Base-by-base conservation (phyloP, 2,329 filamentous ascomycete species). In the Sporothrix humicola region DNA sequence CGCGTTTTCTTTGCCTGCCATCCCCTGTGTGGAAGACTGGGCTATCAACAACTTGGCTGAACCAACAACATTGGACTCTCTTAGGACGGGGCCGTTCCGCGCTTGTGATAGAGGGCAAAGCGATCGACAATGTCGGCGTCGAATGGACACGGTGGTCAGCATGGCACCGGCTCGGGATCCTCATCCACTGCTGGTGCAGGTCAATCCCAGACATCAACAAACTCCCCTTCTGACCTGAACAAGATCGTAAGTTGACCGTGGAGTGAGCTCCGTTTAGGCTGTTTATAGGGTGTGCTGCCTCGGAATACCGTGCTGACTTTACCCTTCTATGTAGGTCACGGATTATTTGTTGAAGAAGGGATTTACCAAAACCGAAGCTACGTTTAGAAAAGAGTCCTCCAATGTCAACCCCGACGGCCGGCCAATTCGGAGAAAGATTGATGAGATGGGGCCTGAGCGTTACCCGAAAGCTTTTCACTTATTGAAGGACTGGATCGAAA, bases 301-400 rank as follows among this genome's bases (percentile, higher is more conserved):
- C n/a, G 23, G 42, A 66, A 48, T 9, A 12, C 48, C 8, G 31
- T 31, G 48, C 73, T 76, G 42, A 74, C 26, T 5, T 13, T 46
- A 1, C 4, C 17, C 20, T 1, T n/a, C 4, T 15, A 13, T 52
- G 3, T 69, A 90, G 88, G 88, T 99, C 3, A 95, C 97, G 9
- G 96, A 99, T 78, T 99, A 99, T 81, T 87, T 99, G 0, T 89
- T 94, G 2, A 99, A 99, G 82, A 95, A 98, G 77, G 96, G 96
- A 0, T 99, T 98, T 82, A 94, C 91, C 72, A 89, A 92, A 31
- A 98, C 96, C 0, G 96, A 99, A 82, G 93, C 95, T 23, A 93
- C 96, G 80, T 93, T 99, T 71, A 90, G 96, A 59, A 92, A 94
- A 81, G 96, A 99, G 82, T 97, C 95, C 0, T 91, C 93, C 31